phyloP scores from a whole-genome alignment of 1,284 basidiomycete genomes.

The Puccinia sorghi region DNA sequence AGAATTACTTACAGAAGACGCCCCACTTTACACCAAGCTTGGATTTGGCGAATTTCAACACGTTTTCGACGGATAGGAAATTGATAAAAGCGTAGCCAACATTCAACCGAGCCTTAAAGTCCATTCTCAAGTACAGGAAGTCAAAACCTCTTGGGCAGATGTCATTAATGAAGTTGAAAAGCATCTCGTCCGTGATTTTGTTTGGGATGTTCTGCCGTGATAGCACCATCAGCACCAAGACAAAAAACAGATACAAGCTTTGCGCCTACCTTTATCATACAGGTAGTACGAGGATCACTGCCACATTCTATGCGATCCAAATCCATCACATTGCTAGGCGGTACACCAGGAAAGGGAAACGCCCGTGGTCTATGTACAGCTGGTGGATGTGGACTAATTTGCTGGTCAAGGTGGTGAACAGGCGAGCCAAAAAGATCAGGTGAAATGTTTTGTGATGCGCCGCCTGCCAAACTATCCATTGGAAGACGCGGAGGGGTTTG shows the following conservation, averaged over 20 bases:
- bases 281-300: conserved; percentile 47
- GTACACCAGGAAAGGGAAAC: conserved; percentile 49
- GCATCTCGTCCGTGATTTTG: conserved; percentile 50
- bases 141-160: conserved; percentile 46
- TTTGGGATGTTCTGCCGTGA: conserved; percentile 44
- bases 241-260: background rate
- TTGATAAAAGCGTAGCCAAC: conserved; percentile 62
- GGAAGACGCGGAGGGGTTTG: conserved; percentile 11
- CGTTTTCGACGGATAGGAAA: conserved; percentile 69
- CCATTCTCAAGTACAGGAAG: conserved; percentile 49
- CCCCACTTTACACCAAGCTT: conserved; percentile 76
- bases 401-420: background rate
- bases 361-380: conserved; percentile 19
- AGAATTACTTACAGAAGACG: conserved; percentile 57
- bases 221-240: background rate
- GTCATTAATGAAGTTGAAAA: conserved; percentile 46
- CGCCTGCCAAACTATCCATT: conserved; percentile 1
- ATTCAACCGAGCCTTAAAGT: conserved; percentile 48
- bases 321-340: conserved; percentile 49
- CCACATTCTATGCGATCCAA: conserved; percentile 50
- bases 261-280: conserved; percentile 43
- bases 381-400: conserved; percentile 12
- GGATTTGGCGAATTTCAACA: conserved; percentile 71
- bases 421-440: conserved; percentile 16
- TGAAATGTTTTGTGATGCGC: background rate